Conservation (phyloP, 225 moss, liverwort and hornwort genomes). For the Pseudoscleropodium purum region DNA sequence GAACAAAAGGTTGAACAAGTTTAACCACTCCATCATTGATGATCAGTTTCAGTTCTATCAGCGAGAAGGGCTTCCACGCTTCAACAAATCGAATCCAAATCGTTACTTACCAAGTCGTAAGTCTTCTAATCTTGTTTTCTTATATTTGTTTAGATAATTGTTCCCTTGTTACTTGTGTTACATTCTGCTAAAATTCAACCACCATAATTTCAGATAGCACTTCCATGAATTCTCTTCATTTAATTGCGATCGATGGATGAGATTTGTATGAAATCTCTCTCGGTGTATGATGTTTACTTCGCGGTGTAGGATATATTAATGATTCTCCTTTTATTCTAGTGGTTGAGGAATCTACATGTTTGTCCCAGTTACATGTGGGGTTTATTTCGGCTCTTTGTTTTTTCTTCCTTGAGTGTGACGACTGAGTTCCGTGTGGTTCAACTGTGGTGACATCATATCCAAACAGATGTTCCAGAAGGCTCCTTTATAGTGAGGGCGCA, state of each 20-base stretch:
- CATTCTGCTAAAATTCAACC: neutral
- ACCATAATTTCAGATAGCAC: neutral
- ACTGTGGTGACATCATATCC: neutral
- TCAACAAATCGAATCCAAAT: conserved; percentile 57
- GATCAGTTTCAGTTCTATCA: conserved; percentile 77
- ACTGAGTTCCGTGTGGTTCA: neutral
- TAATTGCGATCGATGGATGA: neutral
- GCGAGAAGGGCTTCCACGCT: conserved; percentile 71
- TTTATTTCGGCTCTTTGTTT: neutral
- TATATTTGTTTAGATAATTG: neutral
- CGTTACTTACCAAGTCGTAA: conserved; percentile 76
- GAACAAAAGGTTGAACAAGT: conserved; percentile 86
- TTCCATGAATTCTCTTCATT: neutral
- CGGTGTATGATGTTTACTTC: neutral
- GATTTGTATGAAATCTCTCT: neutral
- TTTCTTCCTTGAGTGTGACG: neutral
- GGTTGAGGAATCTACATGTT: neutral
- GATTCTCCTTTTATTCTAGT: neutral
- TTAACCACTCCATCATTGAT: conserved; percentile 77
- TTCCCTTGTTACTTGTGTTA: neutral
- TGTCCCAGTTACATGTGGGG: neutral
- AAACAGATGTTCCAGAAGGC: conserved; percentile 85
- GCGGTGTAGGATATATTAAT: neutral
- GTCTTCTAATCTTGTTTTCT: neutral
- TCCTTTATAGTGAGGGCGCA: conserved; percentile 93